Percentiles rank a stretch among this genome's conserved stretches.
Evolutionary conservation across 2,329 filamentous ascomycete genomes (phyloP).

Genomic region (Ceratocystiopsis sp.): DNA sequence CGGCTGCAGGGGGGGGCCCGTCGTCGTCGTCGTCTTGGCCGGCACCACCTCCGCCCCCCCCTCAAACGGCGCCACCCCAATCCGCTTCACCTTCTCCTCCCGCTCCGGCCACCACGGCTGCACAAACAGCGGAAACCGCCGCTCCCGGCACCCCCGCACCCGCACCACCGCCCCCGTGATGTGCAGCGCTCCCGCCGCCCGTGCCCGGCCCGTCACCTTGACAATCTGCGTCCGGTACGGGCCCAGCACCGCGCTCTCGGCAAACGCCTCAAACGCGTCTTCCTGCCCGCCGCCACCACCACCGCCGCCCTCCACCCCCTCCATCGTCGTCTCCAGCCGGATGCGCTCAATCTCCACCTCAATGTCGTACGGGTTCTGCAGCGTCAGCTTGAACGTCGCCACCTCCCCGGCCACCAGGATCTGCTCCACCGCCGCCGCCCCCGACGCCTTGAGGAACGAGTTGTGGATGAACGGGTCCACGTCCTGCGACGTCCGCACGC

Average conservation of each 20-base stretch:
- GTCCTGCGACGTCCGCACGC: slow-evolving; percentile 37
- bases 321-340: slow-evolving; percentile 39
- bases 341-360: slow-evolving; percentile 80
- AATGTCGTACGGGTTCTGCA: slow-evolving; percentile 91
- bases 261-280: slow-evolving; percentile 41
- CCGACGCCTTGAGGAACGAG: slow-evolving; percentile 59
- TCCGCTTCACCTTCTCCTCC: slow-evolving; percentile 59
- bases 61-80: slow-evolving; percentile 43
- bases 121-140: slow-evolving; percentile 69
- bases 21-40: slow-evolving; percentile 2
- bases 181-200: slow-evolving; percentile 47
- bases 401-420: slow-evolving; percentile 65
- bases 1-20: slow-evolving; percentile 25
- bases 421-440: slow-evolving; percentile 42
- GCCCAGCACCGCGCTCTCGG: slow-evolving; percentile 52
- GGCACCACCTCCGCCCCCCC: too few relatives aligned
- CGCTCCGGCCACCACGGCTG: slow-evolving; percentile 56
- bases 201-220: slow-evolving; percentile 51
- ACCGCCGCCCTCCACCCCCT: slow-evolving; percentile 32
- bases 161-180: slow-evolving; percentile 67
- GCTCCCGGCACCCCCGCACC: slow-evolving; percentile 64
- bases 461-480: slow-evolving; percentile 90
- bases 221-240: slow-evolving; percentile 72
- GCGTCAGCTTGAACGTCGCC: slow-evolving; percentile 60
- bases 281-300: neutral